Evolutionary conservation across 139 green algal genomes (phyloP).

Genomic region (Picochlorum sp.): DNA sequence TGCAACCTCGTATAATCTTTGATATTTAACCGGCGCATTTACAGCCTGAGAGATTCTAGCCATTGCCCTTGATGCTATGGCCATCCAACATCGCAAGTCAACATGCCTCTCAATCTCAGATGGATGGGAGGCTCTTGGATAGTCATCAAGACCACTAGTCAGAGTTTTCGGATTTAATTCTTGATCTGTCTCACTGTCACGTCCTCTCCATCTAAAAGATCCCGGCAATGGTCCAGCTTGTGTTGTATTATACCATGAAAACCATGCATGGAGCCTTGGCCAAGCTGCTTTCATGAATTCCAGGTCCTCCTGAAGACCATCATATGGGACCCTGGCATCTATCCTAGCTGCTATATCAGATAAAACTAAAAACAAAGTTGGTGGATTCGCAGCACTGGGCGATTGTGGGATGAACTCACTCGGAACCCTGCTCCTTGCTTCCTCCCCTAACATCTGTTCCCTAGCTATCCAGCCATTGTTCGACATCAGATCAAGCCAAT

Average conservation of each 20-base stretch:
- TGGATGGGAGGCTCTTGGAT: constrained; percentile 81
- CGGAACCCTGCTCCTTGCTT: constrained; percentile 65
- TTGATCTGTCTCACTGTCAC: constrained; percentile 23
- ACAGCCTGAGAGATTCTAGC: constrained; percentile 31
- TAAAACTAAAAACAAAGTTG: constrained; percentile 80
- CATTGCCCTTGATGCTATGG: constrained; percentile 42
- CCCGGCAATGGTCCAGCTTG: constrained; percentile 49
- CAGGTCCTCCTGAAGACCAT: constrained; percentile 1
- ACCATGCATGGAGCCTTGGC: constrained; percentile 73
- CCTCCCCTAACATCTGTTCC: constrained; percentile 67
- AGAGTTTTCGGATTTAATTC: constrained; percentile 94
- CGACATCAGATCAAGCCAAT: constrained; percentile 93
- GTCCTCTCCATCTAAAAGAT: constrained; percentile 56
- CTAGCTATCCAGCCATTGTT: constrained; percentile 63
- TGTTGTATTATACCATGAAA: constrained; percentile 75
- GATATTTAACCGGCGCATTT: constrained; percentile 2
- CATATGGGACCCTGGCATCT: not conserved
- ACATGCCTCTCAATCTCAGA: constrained; percentile 71
- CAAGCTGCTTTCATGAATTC: constrained; percentile 38
- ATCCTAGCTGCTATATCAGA: constrained; percentile 36
- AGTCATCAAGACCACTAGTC: constrained; percentile 86
- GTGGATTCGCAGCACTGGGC: constrained; percentile 75
- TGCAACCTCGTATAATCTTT: constrained; percentile 8
- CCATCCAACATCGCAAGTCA: constrained; percentile 91
- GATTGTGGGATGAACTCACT: constrained; percentile 82